Base-by-base conservation (phyloP, 805 yeast species). In the Ogataea minuta region DNA sequence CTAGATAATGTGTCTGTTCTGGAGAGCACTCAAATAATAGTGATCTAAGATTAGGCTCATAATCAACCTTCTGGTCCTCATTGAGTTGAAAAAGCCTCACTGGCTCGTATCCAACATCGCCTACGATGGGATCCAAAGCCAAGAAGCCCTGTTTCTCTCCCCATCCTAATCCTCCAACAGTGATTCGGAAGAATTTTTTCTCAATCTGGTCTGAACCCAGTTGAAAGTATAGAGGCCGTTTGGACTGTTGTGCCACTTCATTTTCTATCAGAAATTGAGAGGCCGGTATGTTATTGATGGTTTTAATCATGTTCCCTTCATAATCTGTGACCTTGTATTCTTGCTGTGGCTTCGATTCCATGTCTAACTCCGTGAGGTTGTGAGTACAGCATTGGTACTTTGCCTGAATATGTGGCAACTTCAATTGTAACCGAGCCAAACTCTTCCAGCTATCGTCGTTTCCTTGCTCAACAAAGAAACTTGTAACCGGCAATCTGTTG, bases 91-190 rank as follows among this genome's bases (percentile, higher is more conserved):
- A 59, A 4, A 60, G 33, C 31, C 49, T 40, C 10, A 59, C 46
- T 4, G 28, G 19, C 8, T 46, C 36, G 19, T 49, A 35, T 2
- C 50, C 54, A 15, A 62, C 52, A 1, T 45, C 42, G 0, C 57
- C 60, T 11, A 81, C 81, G 2, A 71, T 71, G 1, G 86, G 81
- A 20, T 82, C 82, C 9, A 82, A 55, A 1, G 78, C 89, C n/a
- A 82, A 65, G 55, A 79, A 74, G 23, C 75, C 75, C 2, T 84
- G 79, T 40, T 81, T 74, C 20, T 79, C 76, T 1, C 87, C 85
- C 88, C 88, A 82, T 2, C 81, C 79, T 2, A 87, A 83, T 2
- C 89, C 89, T 4, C 89, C 89, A 4, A 86, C 89, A 24, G 78
- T 67, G 14, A 82, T 79, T 52, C 75, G 73, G 55, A 63, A 73